Percentiles rank a stretch among this genome's conserved stretches.
Conservation (phyloP, 495 filamentous ascomycete species). For the Elaphomyces granulatus region DNA sequence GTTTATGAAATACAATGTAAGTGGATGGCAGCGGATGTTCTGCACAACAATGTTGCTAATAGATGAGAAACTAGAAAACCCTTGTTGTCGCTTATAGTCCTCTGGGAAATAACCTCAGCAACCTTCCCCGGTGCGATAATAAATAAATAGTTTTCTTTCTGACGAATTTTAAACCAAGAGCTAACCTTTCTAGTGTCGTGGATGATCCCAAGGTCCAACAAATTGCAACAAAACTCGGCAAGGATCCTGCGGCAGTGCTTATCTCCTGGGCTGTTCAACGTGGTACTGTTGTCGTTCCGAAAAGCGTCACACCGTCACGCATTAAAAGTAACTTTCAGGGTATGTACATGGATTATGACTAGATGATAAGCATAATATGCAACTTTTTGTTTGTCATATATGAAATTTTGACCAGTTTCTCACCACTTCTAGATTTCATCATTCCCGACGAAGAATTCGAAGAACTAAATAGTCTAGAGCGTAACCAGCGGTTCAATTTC, state of each 20-base stretch:
- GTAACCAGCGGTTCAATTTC: slow-evolving; percentile 28
- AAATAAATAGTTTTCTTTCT: slow-evolving; percentile 1
- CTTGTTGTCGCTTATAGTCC: slow-evolving; percentile 38
- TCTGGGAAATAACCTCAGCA: slow-evolving; percentile 39
- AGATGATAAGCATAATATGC: not conserved
- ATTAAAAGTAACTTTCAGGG: slow-evolving; percentile 45
- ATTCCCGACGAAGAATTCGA: slow-evolving; percentile 24
- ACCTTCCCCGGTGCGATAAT: too few relatives aligned
- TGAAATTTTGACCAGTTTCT: slow-evolving; percentile 29
- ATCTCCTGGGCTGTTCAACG: slow-evolving; percentile 74
- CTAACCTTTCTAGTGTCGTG: too few relatives aligned
- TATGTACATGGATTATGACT: slow-evolving; percentile 3
- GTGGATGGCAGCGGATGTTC: too few relatives aligned
- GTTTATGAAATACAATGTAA: too few relatives aligned
- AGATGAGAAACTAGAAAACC: slow-evolving; percentile 23
- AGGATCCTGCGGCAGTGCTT: slow-evolving; percentile 56
- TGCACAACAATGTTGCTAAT: too few relatives aligned
- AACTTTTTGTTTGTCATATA: not conserved
- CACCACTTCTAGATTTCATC: too few relatives aligned
- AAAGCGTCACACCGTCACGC: slow-evolving; percentile 42
- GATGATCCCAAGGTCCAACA: slow-evolving; percentile 47
- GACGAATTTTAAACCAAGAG: slow-evolving; percentile 6
- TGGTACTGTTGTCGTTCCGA: slow-evolving; percentile 44
- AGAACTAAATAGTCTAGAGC: slow-evolving; percentile 16
- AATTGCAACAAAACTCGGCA: slow-evolving; percentile 51